Conservation (phyloP, 2,329 filamentous ascomycete genomes). For the Aspergillus candidus region DNA sequence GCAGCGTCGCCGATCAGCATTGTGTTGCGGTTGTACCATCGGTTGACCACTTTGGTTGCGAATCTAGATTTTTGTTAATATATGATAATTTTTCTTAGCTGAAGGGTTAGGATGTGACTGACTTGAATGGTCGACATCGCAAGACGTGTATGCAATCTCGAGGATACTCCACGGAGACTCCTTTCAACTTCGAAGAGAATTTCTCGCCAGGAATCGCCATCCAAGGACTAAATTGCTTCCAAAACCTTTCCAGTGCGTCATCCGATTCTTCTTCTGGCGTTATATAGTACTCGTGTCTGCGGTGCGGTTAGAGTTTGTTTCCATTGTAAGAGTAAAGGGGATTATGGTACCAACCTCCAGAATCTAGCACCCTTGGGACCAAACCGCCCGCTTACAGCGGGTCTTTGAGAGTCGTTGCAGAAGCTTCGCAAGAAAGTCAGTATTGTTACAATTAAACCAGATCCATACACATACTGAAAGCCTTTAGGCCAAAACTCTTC, state of each 20-base stretch:
- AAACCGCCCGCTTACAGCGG: not conserved
- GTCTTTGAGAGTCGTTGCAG: not conserved
- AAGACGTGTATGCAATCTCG: slow-evolving; percentile 22
- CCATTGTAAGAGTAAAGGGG: not conserved
- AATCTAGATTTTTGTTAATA: not conserved
- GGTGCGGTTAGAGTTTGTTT: not conserved
- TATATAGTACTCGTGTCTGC: slow-evolving; percentile 5
- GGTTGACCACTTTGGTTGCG: slow-evolving; percentile 16
- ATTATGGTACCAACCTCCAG: not conserved
- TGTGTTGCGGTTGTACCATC: slow-evolving; percentile 14
- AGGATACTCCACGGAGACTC: slow-evolving; percentile 14
- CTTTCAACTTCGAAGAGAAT: slow-evolving; percentile 2
- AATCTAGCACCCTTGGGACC: slow-evolving; percentile 1
- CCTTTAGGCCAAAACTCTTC: slow-evolving; percentile 25
- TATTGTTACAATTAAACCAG: slow-evolving; percentile 5
- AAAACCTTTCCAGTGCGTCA: slow-evolving; percentile 11
- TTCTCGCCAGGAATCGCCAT: not conserved
- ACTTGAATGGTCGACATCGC: slow-evolving; percentile 18
- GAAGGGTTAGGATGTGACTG: slow-evolving; percentile 4
- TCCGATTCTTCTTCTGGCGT: slow-evolving; percentile 19
- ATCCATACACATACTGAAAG: slow-evolving; percentile 19
- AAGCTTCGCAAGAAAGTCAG: not conserved
- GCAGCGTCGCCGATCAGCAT: slow-evolving; percentile 22
- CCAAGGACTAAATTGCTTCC: slow-evolving; percentile 1
- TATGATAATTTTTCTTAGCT: slow-evolving; percentile 6